Evolutionary conservation across 305 asterid species (phyloP), one percentile per base, ranked within the genome.

Genomic region (Solanum hybrid): DNA sequence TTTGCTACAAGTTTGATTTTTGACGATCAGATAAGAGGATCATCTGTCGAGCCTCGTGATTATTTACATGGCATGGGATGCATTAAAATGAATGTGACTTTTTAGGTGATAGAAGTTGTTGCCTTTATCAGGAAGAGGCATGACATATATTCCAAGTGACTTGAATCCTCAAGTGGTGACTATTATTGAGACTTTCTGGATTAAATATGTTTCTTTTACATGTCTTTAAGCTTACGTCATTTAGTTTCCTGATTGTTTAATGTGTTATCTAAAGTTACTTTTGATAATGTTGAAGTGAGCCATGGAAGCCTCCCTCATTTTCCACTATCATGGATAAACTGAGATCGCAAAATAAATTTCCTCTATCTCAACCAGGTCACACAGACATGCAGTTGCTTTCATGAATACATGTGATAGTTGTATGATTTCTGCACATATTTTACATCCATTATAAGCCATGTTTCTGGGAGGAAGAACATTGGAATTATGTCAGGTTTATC

Each of bases 31-130:
- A 38, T 26, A 81, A 42, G 71, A 42, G 71, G 9, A 81, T 60
- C 86, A 40, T 81, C 26, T 40, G 36, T 7, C n/a, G n/a, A 79
- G 24, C 64, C 86, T 79, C 37, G 4, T 40, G 38, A 82, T 15
- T 82, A 29, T 29, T 82, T 45, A 29, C 29, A 82, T 81, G 71
- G 72, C 15, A 31, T 82, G 35, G 10, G 22, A 45, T 45, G 73
- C 51, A 26, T 37, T 45, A 9, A 27, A 7, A 80, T 85, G 69
- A 45, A 29, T 86, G 37, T 82, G 69, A 71, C 88, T 89, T 85
- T 88, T 45, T 89, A 96, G 99, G 99, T 97, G 88, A 98, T 97
- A 75, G 98, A 96, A 89, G 99, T 98, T 78, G 98, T 97, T 87
- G 98, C 95, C 81, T 95, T 96, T 75, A 91, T 94, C 91, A 92